Percentiles rank a stretch among this genome's conserved stretches.
Conservation (phyloP, 1,139 yeast genomes). For the Saccharomyces hybrid region DNA sequence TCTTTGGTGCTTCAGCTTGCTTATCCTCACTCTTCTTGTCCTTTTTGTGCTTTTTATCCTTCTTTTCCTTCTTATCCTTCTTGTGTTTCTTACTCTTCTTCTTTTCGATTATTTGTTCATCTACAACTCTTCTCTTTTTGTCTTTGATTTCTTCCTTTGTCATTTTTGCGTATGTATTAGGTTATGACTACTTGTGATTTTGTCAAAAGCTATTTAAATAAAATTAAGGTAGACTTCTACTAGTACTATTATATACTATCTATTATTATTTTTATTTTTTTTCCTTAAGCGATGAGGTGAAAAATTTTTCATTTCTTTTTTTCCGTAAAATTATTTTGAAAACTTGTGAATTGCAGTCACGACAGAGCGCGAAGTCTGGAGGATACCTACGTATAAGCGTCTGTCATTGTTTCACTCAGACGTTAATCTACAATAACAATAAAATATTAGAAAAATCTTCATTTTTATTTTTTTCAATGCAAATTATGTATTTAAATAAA, state of each 20-base stretch:
- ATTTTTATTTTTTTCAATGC: not conserved
- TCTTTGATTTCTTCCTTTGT: constrained; percentile 43
- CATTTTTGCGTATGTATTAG: constrained; percentile 25
- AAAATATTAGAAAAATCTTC: not conserved
- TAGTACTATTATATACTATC: not conserved
- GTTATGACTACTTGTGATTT: not conserved
- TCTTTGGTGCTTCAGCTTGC: constrained; percentile 13
- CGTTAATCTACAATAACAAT: not conserved
- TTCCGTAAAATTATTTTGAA: not conserved
- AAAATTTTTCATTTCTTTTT: not conserved
- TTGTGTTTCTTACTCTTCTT: constrained; percentile 38
- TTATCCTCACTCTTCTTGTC: constrained; percentile 15
- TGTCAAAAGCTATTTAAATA: not conserved
- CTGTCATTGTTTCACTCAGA: not conserved
- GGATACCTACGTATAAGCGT: not conserved
- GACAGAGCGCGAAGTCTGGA: not conserved
- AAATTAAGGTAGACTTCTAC: not conserved
- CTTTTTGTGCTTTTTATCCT: constrained; percentile 23
- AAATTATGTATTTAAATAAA: not conserved
- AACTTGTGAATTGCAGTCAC: not conserved
- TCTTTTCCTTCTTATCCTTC: constrained; percentile 35
- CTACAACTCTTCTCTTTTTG: constrained; percentile 31
- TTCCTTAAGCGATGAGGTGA: not conserved
- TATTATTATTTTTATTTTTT: not conserved
- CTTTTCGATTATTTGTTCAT: constrained; percentile 26